phyloP scores from a whole-genome alignment of 352 stramenopile species.

The Phytophthora melonis region DNA sequence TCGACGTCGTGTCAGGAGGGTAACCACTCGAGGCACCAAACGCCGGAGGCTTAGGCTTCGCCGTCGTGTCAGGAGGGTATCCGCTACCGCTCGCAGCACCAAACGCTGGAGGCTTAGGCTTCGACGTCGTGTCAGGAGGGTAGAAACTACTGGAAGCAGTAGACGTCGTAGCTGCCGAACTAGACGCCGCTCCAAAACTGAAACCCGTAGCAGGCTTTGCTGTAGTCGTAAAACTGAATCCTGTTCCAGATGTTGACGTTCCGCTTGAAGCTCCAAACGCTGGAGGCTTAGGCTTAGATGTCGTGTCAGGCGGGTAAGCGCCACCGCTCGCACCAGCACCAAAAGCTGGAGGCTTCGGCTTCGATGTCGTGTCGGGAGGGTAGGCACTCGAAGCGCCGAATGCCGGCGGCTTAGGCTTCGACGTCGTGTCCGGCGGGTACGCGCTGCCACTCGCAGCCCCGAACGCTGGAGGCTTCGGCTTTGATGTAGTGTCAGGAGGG shows the following conservation, averaged over 20 bases:
- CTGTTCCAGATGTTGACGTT: constrained; percentile 10
- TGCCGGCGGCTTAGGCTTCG: constrained; percentile 27
- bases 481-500: constrained; percentile 32
- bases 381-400: background rate
- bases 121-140: constrained; percentile 25
- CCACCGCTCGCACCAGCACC: background rate
- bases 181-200: constrained; percentile 12
- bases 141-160: constrained; percentile 8
- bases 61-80: constrained; percentile 48
- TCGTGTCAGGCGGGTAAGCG: background rate
- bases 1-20: constrained; percentile 48
- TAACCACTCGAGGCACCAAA: constrained; percentile 48
- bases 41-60: constrained; percentile 36
- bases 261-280: background rate
- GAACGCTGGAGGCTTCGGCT: constrained; percentile 17
- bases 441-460: constrained; percentile 2
- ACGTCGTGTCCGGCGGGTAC: constrained; percentile 41
- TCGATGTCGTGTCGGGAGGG: background rate
- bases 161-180: constrained; percentile 3
- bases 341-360: background rate
- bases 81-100: constrained; percentile 13
- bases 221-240: constrained; percentile 31
- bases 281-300: background rate
- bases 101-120: constrained; percentile 21
- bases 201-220: constrained; percentile 22